Conservation (phyloP, 1,284 basidiomycete species). For the Ustilago trichophora region DNA sequence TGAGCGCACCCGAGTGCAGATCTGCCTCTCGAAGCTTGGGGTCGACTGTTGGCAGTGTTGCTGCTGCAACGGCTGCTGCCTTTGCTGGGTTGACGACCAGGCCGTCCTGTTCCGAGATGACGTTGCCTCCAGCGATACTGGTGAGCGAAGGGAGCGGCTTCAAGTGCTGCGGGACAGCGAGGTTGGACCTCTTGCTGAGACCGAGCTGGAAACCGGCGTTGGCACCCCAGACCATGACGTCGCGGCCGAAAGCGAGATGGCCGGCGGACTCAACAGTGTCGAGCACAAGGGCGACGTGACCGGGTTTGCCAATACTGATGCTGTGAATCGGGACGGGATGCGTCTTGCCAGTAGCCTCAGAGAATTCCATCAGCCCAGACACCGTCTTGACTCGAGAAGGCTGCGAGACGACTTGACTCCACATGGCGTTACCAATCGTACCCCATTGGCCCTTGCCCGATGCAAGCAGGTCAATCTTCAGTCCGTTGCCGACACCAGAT, state of each 20-base stretch:
- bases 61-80: constrained; percentile 10
- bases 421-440: constrained; percentile 82
- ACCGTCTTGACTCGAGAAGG: constrained; percentile 82
- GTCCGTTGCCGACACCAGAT: background rate
- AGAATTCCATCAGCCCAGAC: constrained; percentile 76
- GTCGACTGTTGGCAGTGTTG: constrained; percentile 11
- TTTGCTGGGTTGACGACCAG: constrained; percentile 18
- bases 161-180: constrained; percentile 75
- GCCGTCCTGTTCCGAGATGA: constrained; percentile 28
- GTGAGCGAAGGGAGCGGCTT: constrained; percentile 68
- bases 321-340: constrained; percentile 77
- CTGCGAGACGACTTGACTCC: constrained; percentile 77
- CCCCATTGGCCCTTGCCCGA: constrained; percentile 87
- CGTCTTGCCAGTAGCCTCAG: constrained; percentile 23
- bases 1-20: constrained; percentile 53
- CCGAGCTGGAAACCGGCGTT: constrained; percentile 69
- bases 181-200: constrained; percentile 80
- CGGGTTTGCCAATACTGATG: constrained; percentile 75
- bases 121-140: constrained; percentile 13
- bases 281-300: constrained; percentile 70
- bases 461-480: constrained; percentile 75
- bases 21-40: constrained; percentile 51
- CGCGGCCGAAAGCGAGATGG: constrained; percentile 68
- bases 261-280: constrained; percentile 56
- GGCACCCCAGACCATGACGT: constrained; percentile 71